These are phyloP conservation scores for Cytospora schulzeri DNA, from an alignment of 2,329 filamentous ascomycete genomes.

Conservation along the genomic window DNA sequence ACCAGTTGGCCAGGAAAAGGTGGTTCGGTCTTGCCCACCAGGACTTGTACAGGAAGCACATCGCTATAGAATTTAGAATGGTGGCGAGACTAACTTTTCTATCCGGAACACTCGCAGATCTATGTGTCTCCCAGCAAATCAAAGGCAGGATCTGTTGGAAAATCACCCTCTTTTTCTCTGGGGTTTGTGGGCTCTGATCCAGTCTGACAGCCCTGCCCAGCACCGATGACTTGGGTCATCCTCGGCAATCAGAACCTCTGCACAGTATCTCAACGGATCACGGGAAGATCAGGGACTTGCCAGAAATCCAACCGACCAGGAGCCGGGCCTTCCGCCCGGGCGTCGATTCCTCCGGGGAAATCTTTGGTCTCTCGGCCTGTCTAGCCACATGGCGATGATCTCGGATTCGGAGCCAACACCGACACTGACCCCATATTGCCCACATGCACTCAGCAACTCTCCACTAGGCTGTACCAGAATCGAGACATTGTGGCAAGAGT, in stretches of 20 bases:
- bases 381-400: not conserved
- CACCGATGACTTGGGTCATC: conserved; percentile 5
- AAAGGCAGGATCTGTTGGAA: not conserved
- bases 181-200: not conserved
- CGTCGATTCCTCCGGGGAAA: not conserved
- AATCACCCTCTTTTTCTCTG: conserved; percentile 6
- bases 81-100: not conserved
- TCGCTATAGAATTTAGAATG: not conserved
- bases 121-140: not conserved
- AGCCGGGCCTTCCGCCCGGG: not conserved
- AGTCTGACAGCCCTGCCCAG: conserved; percentile 6
- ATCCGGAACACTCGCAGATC: not conserved
- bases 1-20: not conserved
- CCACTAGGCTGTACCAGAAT: not conserved
- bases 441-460: not conserved
- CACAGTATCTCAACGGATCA: not conserved
- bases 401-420: not conserved
- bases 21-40: not conserved
- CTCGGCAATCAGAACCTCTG: conserved; percentile 2
- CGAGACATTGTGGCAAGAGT: not conserved
- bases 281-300: not conserved
- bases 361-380: not conserved
- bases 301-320: not conserved
- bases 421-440: not conserved
- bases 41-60: not conserved